Evolutionary conservation across 768 basidiomycete genomes (phyloP).

Genomic region (Collybia mongolica): DNA sequence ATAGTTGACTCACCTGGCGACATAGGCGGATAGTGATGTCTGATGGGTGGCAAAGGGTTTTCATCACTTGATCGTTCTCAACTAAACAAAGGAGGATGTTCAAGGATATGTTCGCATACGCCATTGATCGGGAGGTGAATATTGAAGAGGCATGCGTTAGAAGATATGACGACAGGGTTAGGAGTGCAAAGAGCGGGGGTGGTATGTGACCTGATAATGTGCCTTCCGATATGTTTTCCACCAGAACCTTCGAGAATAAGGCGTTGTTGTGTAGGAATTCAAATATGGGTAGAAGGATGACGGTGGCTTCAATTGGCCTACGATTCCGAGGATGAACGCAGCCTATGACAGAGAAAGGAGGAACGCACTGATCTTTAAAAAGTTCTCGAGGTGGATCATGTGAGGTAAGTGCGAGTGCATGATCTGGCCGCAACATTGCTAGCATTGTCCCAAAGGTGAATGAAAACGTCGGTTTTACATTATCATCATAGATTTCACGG

Average conservation of each 20-base stretch:
- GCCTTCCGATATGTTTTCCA: constrained; percentile 33
- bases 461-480: constrained; percentile 43
- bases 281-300: constrained; percentile 57
- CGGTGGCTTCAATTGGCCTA: constrained; percentile 63
- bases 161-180: constrained; percentile 64
- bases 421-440: constrained; percentile 51
- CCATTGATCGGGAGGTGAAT: constrained; percentile 53
- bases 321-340: not conserved
- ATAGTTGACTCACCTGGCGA: constrained; percentile 49
- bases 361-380: constrained; percentile 55
- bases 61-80: constrained; percentile 49
- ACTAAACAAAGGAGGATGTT: constrained; percentile 50
- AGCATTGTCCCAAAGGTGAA: constrained; percentile 54
- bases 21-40: constrained; percentile 51
- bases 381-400: constrained; percentile 48
- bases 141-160: constrained; percentile 66
- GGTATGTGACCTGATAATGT: constrained; percentile 15
- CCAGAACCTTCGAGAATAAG: constrained; percentile 45
- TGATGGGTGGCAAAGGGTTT: constrained; percentile 40
- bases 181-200: constrained; percentile 43
- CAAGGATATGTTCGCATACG: constrained; percentile 60
- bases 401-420: constrained; percentile 45
- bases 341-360: not conserved
- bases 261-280: constrained; percentile 57
- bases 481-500: constrained; percentile 53